Conservation (phyloP, 192 early-diverging fungal species). For the Rhizoclosmatium sp. region DNA sequence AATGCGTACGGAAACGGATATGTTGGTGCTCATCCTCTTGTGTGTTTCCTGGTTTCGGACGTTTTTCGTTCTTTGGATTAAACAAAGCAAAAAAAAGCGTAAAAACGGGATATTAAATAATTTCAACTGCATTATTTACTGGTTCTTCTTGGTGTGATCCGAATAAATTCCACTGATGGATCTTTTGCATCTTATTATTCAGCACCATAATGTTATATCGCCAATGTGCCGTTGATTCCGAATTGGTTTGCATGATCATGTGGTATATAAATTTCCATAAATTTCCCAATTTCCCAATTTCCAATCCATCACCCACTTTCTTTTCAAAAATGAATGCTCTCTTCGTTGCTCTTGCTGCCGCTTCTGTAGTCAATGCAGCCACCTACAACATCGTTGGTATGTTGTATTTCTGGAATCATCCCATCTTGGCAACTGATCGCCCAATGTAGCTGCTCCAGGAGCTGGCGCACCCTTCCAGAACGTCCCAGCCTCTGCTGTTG, state of each 20-base stretch:
- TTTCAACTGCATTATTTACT: not conserved
- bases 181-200: not conserved
- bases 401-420: not conserved
- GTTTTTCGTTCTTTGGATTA: not conserved
- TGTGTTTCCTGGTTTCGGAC: not conserved
- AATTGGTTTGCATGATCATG: not conserved
- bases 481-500: conserved; percentile 5
- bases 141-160: not conserved
- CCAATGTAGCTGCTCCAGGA: not conserved
- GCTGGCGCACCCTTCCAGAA: conserved; percentile 3
- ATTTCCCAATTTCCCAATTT: not conserved
- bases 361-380: conserved; percentile 1
- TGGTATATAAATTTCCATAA: too few relatives aligned
- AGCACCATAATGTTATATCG: not conserved
- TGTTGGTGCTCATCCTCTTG: not conserved
- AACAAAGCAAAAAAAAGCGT: too few relatives aligned
- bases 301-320: not conserved
- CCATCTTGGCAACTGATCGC: not conserved
- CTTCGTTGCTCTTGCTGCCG: not conserved
- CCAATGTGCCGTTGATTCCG: not conserved
- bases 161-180: not conserved
- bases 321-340: not conserved
- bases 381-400: conserved; percentile 13
- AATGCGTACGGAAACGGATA: conserved; percentile 26
- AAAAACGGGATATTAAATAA: not conserved